These are phyloP conservation scores for Gymnopilus dilepis DNA, from an alignment of 768 basidiomycete species.

Conservation along the genomic window DNA sequence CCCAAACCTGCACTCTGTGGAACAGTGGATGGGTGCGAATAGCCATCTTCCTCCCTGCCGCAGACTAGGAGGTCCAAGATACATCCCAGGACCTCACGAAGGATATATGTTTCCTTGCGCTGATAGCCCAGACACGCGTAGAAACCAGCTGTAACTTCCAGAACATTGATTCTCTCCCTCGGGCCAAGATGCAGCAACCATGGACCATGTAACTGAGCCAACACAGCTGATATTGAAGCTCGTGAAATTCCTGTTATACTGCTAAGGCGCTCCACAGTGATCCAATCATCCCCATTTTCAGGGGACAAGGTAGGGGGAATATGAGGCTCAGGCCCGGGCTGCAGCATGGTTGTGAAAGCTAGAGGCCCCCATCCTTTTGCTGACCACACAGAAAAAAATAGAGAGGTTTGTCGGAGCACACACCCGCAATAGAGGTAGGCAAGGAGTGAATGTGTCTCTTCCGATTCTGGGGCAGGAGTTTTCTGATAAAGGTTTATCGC, in stretches of 20 bases:
- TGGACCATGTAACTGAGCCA: slow-evolving; percentile 84
- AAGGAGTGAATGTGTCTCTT: slow-evolving; percentile 64
- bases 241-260: slow-evolving; percentile 73
- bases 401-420: slow-evolving; percentile 73
- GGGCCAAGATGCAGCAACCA: slow-evolving; percentile 84
- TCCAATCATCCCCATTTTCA: slow-evolving; percentile 48
- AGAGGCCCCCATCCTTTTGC: slow-evolving; percentile 88
- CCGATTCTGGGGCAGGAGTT: slow-evolving; percentile 57
- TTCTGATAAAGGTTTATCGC: slow-evolving; percentile 67
- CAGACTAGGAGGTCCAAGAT: slow-evolving; percentile 87
- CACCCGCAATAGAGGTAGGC: slow-evolving; percentile 70
- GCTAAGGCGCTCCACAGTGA: slow-evolving; percentile 68
- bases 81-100: slow-evolving; percentile 86
- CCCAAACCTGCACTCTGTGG: slow-evolving; percentile 51
- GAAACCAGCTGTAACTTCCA: slow-evolving; percentile 74
- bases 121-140: slow-evolving; percentile 84
- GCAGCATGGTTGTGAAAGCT: slow-evolving; percentile 77
- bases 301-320: slow-evolving; percentile 63
- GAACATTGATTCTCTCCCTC: slow-evolving; percentile 72
- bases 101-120: slow-evolving; percentile 86
- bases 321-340: slow-evolving; percentile 62
- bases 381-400: slow-evolving; percentile 82
- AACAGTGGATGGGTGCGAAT: slow-evolving; percentile 46
- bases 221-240: slow-evolving; percentile 62
- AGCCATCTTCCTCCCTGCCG: slow-evolving; percentile 75